Conservation (phyloP, 257 asterid species). For the Ehretia macrophylla region DNA sequence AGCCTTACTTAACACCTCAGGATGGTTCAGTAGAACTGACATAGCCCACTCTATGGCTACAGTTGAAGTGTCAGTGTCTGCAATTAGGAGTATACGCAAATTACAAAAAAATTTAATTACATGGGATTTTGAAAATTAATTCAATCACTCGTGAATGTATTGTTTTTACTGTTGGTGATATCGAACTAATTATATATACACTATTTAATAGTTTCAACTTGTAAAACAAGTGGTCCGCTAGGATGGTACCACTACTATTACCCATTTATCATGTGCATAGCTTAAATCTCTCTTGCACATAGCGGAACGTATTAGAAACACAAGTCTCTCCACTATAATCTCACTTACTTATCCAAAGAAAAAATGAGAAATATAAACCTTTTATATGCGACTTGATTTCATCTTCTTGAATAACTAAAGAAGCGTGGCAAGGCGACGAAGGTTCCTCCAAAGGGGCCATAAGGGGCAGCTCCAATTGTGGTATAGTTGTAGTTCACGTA, state of each 20-base stretch:
- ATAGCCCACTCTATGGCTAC: conserved; percentile 6
- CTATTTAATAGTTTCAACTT: too few species aligned
- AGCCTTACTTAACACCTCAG: conserved; percentile 1
- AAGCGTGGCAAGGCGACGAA: conserved; percentile 13
- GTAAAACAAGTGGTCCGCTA: too few species aligned
- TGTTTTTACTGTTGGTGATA: not conserved
- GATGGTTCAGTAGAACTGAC: not conserved
- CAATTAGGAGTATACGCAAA: not conserved
- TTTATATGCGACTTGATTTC: conserved; percentile 9
- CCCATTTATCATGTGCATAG: not conserved
- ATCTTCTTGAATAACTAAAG: conserved; percentile 4
- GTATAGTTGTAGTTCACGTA: conserved; percentile 17
- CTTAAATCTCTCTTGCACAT: too few species aligned
- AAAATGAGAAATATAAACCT: not conserved
- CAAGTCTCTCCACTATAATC: too few species aligned
- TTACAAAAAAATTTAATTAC: not conserved
- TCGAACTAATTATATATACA: not conserved
- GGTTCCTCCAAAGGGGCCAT: conserved; percentile 19
- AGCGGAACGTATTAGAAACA: too few species aligned
- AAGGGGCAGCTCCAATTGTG: conserved; percentile 16
- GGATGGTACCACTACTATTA: too few species aligned
- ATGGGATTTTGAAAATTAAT: not conserved
- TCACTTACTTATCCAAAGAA: not conserved
- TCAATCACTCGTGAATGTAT: not conserved
- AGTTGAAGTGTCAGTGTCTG: conserved; percentile 6